These are phyloP conservation scores for Pelargonium nanum DNA, from an alignment of 345 rosid species.

Conservation along the genomic window DNA sequence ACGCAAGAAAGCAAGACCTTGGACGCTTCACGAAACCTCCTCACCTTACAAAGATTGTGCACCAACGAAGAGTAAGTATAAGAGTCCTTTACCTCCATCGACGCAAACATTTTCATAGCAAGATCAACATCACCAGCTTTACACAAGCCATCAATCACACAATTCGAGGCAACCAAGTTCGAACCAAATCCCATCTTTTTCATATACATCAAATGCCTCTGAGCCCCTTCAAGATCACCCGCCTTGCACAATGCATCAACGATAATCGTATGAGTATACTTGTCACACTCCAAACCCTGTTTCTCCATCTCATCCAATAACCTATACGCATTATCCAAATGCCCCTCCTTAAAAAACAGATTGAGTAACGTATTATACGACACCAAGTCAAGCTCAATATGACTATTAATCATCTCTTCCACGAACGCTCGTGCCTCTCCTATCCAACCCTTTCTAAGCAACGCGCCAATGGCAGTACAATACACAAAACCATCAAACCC, in stretches of 20 bases:
- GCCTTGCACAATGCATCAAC: conserved; percentile 56
- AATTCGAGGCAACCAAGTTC: conserved; percentile 46
- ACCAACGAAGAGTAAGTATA: conserved; percentile 65
- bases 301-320: conserved; percentile 47
- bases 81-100: conserved; percentile 64
- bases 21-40: conserved; percentile 54
- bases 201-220: conserved; percentile 43
- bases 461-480: conserved; percentile 52
- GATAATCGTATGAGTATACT: conserved; percentile 70
- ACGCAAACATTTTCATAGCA: conserved; percentile 48
- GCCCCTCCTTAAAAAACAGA: conserved; percentile 49
- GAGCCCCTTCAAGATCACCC: conserved; percentile 49
- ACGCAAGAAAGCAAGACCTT: conserved; percentile 54
- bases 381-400: conserved; percentile 57
- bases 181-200: conserved; percentile 34
- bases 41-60: conserved; percentile 65
- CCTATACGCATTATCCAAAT: conserved; percentile 43
- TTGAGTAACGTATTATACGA: conserved; percentile 62
- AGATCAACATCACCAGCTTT: conserved; percentile 48
- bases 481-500: conserved; percentile 75
- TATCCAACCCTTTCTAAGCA: conserved; percentile 47
- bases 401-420: conserved; percentile 17
- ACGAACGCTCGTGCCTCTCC: conserved; percentile 32
- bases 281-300: conserved; percentile 51
- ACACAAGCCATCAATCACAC: conserved; percentile 56